These are phyloP conservation scores for Phytophthora lateralis DNA, from an alignment of 352 stramenopile species.

Conservation along the genomic window DNA sequence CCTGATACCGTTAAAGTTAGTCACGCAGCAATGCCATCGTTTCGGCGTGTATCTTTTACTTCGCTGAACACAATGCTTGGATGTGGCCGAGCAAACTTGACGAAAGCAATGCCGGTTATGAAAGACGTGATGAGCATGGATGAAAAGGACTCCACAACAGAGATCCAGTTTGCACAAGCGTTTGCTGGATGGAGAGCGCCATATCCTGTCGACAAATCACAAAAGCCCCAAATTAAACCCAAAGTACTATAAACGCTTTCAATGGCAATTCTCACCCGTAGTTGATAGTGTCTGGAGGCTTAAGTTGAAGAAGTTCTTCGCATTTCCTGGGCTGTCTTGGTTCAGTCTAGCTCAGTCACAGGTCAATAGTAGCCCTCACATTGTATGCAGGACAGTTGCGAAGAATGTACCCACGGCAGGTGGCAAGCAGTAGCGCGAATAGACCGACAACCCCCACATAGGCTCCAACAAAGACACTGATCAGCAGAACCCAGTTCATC, in stretches of 20 bases:
- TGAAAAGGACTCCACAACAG: conserved; percentile 54
- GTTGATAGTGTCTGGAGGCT: conserved; percentile 68
- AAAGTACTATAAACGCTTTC: neutral
- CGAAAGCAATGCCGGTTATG: conserved; percentile 67
- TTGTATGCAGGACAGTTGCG: neutral
- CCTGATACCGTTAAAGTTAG: conserved; percentile 17
- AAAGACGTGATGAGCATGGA: conserved; percentile 65
- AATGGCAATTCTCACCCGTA: conserved; percentile 34
- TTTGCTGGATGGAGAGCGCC: conserved; percentile 51
- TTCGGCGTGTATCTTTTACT: conserved; percentile 8
- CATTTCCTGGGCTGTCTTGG: conserved; percentile 13
- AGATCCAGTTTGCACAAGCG: conserved; percentile 59
- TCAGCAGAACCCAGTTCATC: conserved; percentile 46
- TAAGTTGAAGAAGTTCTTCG: conserved; percentile 64
- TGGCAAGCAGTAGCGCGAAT: conserved; percentile 54
- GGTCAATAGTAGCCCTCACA: neutral
- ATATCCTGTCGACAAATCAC: conserved; percentile 37
- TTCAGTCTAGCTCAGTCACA: neutral
- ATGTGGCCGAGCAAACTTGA: conserved; percentile 61
- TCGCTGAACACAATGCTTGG: conserved; percentile 60
- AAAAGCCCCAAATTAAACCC: neutral
- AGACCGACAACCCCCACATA: conserved; percentile 53
- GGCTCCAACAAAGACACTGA: conserved; percentile 51
- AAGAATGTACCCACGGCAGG: conserved; percentile 44
- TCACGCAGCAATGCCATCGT: neutral